phyloP scores from a whole-genome alignment of 2,329 filamentous ascomycete species.

The Clonostachys rosea region DNA sequence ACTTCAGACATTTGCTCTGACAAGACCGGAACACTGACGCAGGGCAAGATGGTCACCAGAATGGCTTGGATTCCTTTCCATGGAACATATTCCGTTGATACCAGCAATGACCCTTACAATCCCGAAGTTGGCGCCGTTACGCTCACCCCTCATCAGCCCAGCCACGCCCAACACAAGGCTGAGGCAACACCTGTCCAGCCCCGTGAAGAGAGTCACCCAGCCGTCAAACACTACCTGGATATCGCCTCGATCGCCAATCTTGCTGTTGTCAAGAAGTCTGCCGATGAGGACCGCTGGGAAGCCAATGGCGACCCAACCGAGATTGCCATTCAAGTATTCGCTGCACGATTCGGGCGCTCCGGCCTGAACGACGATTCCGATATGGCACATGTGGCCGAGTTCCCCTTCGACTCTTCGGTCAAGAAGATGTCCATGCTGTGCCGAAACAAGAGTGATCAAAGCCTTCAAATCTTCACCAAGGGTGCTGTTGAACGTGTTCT shows the following conservation, averaged over 20 bases:
- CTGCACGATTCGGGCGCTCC: conserved; percentile 58
- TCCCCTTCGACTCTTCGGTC: conserved; percentile 69
- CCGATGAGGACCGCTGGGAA: background rate
- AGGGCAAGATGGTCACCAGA: conserved; percentile 19
- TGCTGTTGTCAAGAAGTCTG: conserved; percentile 20
- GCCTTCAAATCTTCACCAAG: conserved; percentile 54
- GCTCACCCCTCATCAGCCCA: conserved; percentile 8
- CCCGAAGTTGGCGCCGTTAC: conserved; percentile 13
- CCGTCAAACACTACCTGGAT: conserved; percentile 46
- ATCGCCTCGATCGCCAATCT: conserved; percentile 58
- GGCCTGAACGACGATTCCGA: conserved; percentile 29
- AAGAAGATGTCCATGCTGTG: conserved; percentile 77
- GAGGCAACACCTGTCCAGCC: background rate
- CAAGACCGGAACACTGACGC: conserved; percentile 25
- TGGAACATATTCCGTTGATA: conserved; percentile 23
- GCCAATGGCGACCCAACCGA: conserved; percentile 41
- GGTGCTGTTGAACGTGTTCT: conserved; percentile 66
- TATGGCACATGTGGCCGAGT: conserved; percentile 47
- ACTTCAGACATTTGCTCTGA: conserved; percentile 20
- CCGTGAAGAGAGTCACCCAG: conserved; percentile 12
- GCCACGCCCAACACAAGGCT: too few species aligned
- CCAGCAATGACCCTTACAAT: conserved; percentile 19
- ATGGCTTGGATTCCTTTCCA: conserved; percentile 22
- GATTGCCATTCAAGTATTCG: conserved; percentile 72
- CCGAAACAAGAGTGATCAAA: conserved; percentile 27